A percentile compares a stretch with the other conserved stretches of the same genome.
Conservation (phyloP, 768 basidiomycete genomes). For the Macrocybe gigantea region DNA sequence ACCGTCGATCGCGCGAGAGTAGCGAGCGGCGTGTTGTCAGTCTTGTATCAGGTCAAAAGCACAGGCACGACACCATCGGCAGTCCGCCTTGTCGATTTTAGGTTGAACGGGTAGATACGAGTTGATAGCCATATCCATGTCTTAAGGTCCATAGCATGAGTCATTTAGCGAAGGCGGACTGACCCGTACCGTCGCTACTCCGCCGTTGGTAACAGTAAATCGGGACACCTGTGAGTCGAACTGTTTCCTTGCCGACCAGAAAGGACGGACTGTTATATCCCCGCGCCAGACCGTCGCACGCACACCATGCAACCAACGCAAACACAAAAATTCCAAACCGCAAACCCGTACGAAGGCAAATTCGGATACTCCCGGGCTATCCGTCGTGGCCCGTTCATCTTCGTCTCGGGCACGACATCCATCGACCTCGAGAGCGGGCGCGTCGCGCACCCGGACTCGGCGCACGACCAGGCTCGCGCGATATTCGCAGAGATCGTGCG, state of each 20-base stretch:
- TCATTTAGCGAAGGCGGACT: too few relatives aligned
- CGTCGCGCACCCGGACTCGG: slow-evolving; percentile 36
- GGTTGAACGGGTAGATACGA: slow-evolving; percentile 23
- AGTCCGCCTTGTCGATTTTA: slow-evolving; percentile 35
- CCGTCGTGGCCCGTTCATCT: slow-evolving; percentile 45
- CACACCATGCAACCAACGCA: too few relatives aligned
- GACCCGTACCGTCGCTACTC: too few relatives aligned
- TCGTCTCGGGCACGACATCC: slow-evolving; percentile 49
- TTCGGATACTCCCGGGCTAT: slow-evolving; percentile 51
- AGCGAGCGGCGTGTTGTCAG: slow-evolving; percentile 29
- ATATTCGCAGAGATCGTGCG: slow-evolving; percentile 39
- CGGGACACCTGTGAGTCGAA: too few relatives aligned
- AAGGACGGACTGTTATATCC: too few relatives aligned
- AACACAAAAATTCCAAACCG: slow-evolving; percentile 21
- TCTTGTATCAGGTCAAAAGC: slow-evolving; percentile 37
- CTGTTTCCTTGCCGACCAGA: too few relatives aligned
- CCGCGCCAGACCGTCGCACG: too few relatives aligned
- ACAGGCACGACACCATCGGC: slow-evolving; percentile 35
- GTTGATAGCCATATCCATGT: too few relatives aligned
- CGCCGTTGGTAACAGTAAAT: too few relatives aligned
- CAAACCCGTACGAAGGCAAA: slow-evolving; percentile 43
- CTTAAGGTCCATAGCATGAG: too few relatives aligned
- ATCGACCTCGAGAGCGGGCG: slow-evolving; percentile 32
- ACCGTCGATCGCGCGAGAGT: slow-evolving; percentile 37
- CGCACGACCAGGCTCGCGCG: slow-evolving; percentile 36